Percentiles rank a stretch among this genome's conserved stretches.
Evolutionary conservation across 2,329 filamentous ascomycete genomes (phyloP).

Genomic region (Penicillium corylophilum): DNA sequence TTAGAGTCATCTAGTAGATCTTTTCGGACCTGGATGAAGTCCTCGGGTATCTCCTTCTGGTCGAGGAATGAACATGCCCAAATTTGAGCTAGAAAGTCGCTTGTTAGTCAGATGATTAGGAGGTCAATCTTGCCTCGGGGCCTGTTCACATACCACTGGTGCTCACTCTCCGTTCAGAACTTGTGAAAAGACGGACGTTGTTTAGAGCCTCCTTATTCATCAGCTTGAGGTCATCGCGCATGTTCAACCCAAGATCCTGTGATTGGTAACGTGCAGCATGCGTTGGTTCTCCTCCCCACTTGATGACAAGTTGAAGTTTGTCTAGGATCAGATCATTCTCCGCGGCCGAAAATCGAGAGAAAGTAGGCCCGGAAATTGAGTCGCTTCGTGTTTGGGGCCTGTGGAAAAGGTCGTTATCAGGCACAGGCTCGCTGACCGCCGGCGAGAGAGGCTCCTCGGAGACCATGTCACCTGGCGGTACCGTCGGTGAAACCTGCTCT

Average conservation of each 20-base stretch:
- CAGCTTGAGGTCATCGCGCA: constrained; percentile 89
- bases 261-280: constrained; percentile 96
- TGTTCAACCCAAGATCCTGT: constrained; percentile 90
- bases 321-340: constrained; percentile 92
- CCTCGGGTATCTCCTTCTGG: constrained; percentile 77
- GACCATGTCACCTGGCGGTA: constrained; percentile 8
- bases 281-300: constrained; percentile 97
- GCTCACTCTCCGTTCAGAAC: constrained; percentile 89
- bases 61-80: constrained; percentile 88
- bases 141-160: constrained; percentile 63
- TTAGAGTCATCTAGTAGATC: constrained; percentile 96
- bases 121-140: not conserved
- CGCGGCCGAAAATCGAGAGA: constrained; percentile 89
- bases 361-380: constrained; percentile 83
- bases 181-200: constrained; percentile 92
- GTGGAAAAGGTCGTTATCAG: constrained; percentile 38
- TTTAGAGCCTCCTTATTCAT: constrained; percentile 91
- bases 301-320: constrained; percentile 95
- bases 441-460: constrained; percentile 25
- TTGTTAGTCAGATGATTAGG: constrained; percentile 10
- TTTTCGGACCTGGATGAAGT: constrained; percentile 88
- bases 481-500: constrained; percentile 21
- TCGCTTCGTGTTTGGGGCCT: constrained; percentile 67
- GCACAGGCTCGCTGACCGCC: constrained; percentile 15
- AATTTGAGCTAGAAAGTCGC: constrained; percentile 68